These are phyloP conservation scores for Parafenestella ontariensis DNA, from an alignment of 2,329 filamentous ascomycete species.

Conservation along the genomic window DNA sequence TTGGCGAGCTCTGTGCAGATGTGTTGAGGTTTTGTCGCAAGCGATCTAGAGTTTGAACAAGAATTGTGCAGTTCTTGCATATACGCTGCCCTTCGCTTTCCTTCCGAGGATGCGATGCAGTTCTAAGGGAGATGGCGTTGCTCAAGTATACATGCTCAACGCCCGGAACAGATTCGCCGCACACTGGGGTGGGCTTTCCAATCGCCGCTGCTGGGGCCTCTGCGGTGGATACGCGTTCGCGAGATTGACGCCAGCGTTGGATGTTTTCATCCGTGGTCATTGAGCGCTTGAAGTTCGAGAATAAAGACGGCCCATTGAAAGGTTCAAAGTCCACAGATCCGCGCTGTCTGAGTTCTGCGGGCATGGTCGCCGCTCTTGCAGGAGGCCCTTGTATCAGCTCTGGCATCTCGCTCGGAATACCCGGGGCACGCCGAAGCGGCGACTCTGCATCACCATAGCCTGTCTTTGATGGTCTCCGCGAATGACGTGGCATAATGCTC, in stretches of 20 bases:
- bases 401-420: constrained; percentile 23
- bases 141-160: constrained; percentile 28
- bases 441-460: constrained; percentile 5
- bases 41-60: constrained; percentile 31
- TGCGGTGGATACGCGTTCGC: not conserved
- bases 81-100: constrained; percentile 14
- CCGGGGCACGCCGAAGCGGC: constrained; percentile 33
- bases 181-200: constrained; percentile 17
- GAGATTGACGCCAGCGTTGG: constrained; percentile 22
- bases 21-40: constrained; percentile 25
- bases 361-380: constrained; percentile 31
- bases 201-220: not conserved
- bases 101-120: not conserved
- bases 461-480: not conserved
- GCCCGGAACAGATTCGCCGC: constrained; percentile 17
- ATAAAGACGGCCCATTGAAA: constrained; percentile 26
- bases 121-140: not conserved
- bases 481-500: not conserved
- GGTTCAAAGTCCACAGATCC: constrained; percentile 26
- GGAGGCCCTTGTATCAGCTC: constrained; percentile 21
- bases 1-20: constrained; percentile 1
- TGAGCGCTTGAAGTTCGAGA: constrained; percentile 28
- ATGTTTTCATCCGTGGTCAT: constrained; percentile 35
- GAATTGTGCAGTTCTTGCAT: constrained; percentile 35
- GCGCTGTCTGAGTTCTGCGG: constrained; percentile 10